Evolutionary conservation across 371 early-diverging fungal species (phyloP), one percentile per base, ranked within the genome.

Genomic region (Mucor piriformis): DNA sequence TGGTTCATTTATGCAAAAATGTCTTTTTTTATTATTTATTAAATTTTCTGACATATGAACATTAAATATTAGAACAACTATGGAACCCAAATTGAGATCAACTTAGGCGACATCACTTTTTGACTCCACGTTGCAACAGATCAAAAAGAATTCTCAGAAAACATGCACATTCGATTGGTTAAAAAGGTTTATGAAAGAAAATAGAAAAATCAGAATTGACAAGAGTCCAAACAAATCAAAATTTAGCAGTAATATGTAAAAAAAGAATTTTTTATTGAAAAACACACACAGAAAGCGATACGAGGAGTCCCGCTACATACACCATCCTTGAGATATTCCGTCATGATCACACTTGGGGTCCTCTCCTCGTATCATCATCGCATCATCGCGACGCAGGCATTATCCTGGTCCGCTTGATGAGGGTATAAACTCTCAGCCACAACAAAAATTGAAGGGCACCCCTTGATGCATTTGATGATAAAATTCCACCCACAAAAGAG

Each of bases 361-460:
- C 24, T 38, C 38, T 42, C 50, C 35, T 50, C 34, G 12, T 12
- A 23, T 37, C 12, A 44, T 42, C 42, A 42, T 57, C 42, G 46
- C 63, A 63, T 63, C 63, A 63, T 63, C 57, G 57, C 63, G 57
- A 50, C 63, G 63, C 63, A 63, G 57, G 63, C 63, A 63, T 63
- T 63, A 63, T 57, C 63, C 57, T 57, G 63, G 52, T 63, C 63
- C 57, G 63, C 57, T 63, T 21, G 29, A 51, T 63, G 34, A 63
- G 63, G 63, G 63, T 63, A 38, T 63, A 61, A 56, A 63, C 46
- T 63, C 63, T 63, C 63, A 63, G 63, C 63, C 56, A 37, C 8
- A 34, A 40, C 35, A 46, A 49, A 49, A 38, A 23, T 32, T 24
- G 47, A 38, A 53, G n/a, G 55, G 61, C 61, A 61, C 61, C 61